A percentile compares a stretch with the other conserved stretches of the same genome.
Conservation (phyloP, 2,329 filamentous ascomycete genomes). For the Phaeosphaeria sp. region DNA sequence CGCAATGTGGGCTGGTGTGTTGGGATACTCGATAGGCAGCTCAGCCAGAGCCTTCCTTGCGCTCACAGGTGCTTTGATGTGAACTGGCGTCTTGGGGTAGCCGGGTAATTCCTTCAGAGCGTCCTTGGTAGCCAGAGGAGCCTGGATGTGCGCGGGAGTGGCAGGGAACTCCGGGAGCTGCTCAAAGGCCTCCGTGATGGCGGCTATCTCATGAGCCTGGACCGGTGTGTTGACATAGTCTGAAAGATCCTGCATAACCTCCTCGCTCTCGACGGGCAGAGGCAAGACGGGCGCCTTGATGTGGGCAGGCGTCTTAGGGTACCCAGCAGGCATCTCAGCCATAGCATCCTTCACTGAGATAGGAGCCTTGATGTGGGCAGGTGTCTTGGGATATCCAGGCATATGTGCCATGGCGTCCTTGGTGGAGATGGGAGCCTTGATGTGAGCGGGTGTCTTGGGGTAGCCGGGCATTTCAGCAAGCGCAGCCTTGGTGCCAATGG, state of each 20-base stretch:
- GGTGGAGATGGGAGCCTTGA: slow-evolving; percentile 21
- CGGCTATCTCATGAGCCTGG: slow-evolving; percentile 10
- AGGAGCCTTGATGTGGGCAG: slow-evolving; percentile 22
- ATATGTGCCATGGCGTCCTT: slow-evolving; percentile 26
- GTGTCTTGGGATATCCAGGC: slow-evolving; percentile 30
- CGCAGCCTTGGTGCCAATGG: slow-evolving; percentile 21
- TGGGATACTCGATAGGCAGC: slow-evolving; percentile 18
- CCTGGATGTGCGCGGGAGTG: slow-evolving; percentile 12
- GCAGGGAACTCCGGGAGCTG: slow-evolving; percentile 20
- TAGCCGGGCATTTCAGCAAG: slow-evolving; percentile 28
- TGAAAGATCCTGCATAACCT: slow-evolving; percentile 11
- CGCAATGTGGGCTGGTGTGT: slow-evolving; percentile 17
- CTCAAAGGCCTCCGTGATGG: slow-evolving; percentile 11
- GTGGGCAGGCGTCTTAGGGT: slow-evolving; percentile 13
- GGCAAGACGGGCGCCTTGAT: slow-evolving; percentile 11
- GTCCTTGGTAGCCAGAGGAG: slow-evolving; percentile 11
- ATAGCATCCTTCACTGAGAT: slow-evolving; percentile 7
- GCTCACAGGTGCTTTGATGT: slow-evolving; percentile 22
- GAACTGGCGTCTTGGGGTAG: slow-evolving; percentile 26
- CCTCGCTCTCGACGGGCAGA: neutral
- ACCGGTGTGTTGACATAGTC: slow-evolving; percentile 20
- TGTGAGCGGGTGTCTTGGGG: slow-evolving; percentile 35
- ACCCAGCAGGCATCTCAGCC: slow-evolving; percentile 13
- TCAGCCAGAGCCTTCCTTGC: slow-evolving; percentile 22
- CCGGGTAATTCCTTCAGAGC: slow-evolving; percentile 16